Evolutionary conservation across 192 early-diverging fungal genomes (phyloP).

Genomic region (Phycomyces nitens): DNA sequence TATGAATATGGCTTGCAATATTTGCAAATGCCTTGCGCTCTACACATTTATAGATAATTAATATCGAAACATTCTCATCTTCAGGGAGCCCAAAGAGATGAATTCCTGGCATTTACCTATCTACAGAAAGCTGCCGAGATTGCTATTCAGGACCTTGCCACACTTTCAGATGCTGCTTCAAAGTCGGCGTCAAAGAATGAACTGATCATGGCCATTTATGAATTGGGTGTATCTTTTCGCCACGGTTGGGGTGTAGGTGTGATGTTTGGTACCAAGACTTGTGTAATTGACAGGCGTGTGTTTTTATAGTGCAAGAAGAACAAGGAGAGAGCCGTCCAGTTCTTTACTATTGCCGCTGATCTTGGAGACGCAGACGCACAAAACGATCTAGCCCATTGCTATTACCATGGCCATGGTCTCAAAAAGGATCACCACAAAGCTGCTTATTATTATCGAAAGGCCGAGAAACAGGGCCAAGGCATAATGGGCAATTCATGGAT

Average conservation of each 20-base stretch:
- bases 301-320: constrained; percentile 54
- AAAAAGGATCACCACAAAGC: constrained; percentile 69
- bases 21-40: background rate
- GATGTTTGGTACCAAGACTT: too few species aligned
- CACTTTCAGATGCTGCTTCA: constrained; percentile 35
- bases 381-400: constrained; percentile 64
- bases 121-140: constrained; percentile 71
- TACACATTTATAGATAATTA: background rate
- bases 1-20: background rate
- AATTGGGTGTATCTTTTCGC: constrained; percentile 74
- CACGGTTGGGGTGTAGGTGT: constrained; percentile 74
- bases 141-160: constrained; percentile 63
- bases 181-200: constrained; percentile 61
- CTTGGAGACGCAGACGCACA: constrained; percentile 74
- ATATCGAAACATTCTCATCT: background rate
- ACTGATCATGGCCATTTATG: constrained; percentile 77
- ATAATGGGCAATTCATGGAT: constrained; percentile 83
- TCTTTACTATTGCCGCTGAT: constrained; percentile 78
- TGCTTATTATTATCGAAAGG: constrained; percentile 74
- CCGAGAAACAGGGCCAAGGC: constrained; percentile 63
- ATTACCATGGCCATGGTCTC: constrained; percentile 68
- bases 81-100: constrained; percentile 63
- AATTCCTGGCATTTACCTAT: constrained; percentile 66
- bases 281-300: too few species aligned
- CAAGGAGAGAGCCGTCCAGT: constrained; percentile 70